Conservation (phyloP, 2,329 filamentous ascomycete species). For the Trichoderma sp. region DNA sequence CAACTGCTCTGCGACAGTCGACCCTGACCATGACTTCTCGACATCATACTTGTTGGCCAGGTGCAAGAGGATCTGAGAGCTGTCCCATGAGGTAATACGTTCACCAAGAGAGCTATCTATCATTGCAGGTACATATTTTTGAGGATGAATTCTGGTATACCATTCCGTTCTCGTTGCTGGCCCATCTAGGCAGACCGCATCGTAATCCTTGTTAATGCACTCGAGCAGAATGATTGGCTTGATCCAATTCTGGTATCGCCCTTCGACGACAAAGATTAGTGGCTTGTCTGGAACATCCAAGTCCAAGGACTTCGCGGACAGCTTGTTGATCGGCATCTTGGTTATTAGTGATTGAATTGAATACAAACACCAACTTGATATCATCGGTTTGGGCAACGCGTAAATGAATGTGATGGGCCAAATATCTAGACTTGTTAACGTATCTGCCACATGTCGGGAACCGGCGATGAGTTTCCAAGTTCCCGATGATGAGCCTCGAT, state of each 20-base stretch:
- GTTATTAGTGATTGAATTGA: background rate
- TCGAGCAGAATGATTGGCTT: constrained; percentile 21
- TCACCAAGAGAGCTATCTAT: constrained; percentile 15
- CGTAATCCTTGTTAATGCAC: background rate
- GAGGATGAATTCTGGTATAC: constrained; percentile 19
- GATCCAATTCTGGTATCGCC: constrained; percentile 21
- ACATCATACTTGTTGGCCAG: constrained; percentile 11
- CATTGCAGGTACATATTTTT: constrained; percentile 20
- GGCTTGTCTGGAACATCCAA: constrained; percentile 17
- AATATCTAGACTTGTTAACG: background rate
- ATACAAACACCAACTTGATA: too few species aligned
- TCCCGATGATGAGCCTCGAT: background rate
- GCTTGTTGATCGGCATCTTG: constrained; percentile 13
- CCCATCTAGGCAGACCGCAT: constrained; percentile 7
- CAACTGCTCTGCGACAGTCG: background rate
- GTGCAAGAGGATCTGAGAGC: constrained; percentile 18
- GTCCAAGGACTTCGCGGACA: constrained; percentile 9
- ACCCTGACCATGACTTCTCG: background rate
- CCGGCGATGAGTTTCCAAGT: background rate
- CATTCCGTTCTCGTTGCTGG: constrained; percentile 12
- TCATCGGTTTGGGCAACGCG: background rate
- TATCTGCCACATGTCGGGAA: background rate
- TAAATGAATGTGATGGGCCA: background rate
- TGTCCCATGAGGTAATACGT: constrained; percentile 13
- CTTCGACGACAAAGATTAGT: constrained; percentile 14